Base-by-base conservation (phyloP, 352 stramenopile genomes). In the Globisporangium spinosum region DNA sequence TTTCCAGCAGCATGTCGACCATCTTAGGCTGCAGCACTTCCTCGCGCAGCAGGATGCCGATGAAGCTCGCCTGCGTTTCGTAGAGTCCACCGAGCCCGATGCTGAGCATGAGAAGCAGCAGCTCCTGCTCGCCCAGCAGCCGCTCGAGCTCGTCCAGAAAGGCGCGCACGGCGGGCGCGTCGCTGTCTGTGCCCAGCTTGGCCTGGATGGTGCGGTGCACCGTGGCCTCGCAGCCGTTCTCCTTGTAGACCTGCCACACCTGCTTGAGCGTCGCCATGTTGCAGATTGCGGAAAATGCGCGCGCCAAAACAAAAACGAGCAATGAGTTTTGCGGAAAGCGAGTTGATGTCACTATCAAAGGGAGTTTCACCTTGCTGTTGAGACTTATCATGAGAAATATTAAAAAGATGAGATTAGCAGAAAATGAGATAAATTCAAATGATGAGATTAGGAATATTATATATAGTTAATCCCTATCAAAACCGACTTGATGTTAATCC, bases 1-100 rank as follows among this genome's bases (percentile, higher is more conserved):
- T 83, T 32, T 89, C 79, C 6, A 90, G 70, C 61, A 90, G 65
- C 25, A 87, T 32, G 25, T 87, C 78, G 3, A 89, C 63, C 17
- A 90, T 58, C 10, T 49, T 58, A 1, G 71, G 69, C 57, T 90
- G 79, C 29, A 90, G 65, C 49, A 70, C 71, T 20, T 89, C 82
- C 49, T 87, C 70, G 13, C 79, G 77, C 58, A 89, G 65, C 34
- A 90, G 60, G n/a, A 89, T 59, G 1, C 82, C 77, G 7, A 89
- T 43, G 54, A 90, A 90, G 70, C 79, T 90, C 54, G 70, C 71
- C 59, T 78, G 68, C 34, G 78, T 75, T 51, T 86, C 78, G 54
- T 75, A 82, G 49, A 72, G 60, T 29, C 77, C 77, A 57, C 72
- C 68, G 20, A 83, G 60, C 6, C 78, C 78, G 35, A 80, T 70